Evolutionary conservation across 106 monocot species (phyloP), one percentile per base, ranked within the genome.

Genomic region (Allium cepa): DNA sequence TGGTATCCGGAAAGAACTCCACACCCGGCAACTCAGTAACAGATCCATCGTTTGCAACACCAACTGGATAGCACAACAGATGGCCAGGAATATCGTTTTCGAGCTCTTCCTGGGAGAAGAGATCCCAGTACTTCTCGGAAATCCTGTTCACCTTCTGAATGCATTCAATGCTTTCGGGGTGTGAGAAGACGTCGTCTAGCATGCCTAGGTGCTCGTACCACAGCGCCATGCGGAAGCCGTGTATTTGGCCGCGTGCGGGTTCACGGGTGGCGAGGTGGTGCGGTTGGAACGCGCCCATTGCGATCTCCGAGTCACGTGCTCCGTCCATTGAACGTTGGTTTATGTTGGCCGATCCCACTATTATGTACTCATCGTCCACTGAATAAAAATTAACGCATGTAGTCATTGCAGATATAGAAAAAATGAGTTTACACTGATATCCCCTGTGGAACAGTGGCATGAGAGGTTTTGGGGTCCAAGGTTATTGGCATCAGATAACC

Each of bases 331-430:
- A 81, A 50, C 81, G 59, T 50, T 81, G 77, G 65, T 81, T 81
- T 62, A 81, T 81, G 72, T 81, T 81, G 45, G 77, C 81, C 12
- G 81, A 81, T 9, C 77, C 81, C 45, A 73, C 64, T 45, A 81
- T 77, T 50, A 81, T 81, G 75, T 82, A 82, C 71, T 82, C 82
- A 59, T 82, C 82, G 27, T 82, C 82, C 50, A 79, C 82, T 82
- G 71, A 58, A 77, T 72, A 11, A 47, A 72, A 47, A 68, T 36
- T 36, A 4, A 36, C 3, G 0, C 3, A 36, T 36, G 36, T 36
- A 5, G 1, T 36, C 36, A 36, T 36, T 36, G 36, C 36, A 36
- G 36, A 36, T 36, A 36, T 36, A 36, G 36, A 36, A 36, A 36
- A 36, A 4, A 4, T 5, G 3, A 36, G 5, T 36, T 36, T 36